A percentile compares a stretch with the other conserved stretches of the same genome.
Conservation (phyloP, 2,329 filamentous ascomycete genomes). For the Fusarium pininemorale region DNA sequence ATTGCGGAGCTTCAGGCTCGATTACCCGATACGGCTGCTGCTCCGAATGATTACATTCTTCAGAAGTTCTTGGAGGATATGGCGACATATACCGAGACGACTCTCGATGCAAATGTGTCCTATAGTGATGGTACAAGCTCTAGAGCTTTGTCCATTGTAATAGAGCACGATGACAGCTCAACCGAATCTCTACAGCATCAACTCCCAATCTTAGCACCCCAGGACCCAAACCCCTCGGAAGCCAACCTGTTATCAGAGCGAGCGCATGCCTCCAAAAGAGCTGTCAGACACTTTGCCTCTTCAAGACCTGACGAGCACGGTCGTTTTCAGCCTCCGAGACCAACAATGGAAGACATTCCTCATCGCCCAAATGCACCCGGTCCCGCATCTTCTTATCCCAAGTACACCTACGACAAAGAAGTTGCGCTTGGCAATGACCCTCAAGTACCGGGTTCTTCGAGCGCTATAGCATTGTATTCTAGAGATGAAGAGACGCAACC, state of each 20-base stretch:
- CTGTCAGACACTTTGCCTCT: no score
- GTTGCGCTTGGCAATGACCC: background rate
- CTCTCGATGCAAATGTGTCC: background rate
- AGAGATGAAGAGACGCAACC: background rate
- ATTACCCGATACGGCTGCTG: background rate
- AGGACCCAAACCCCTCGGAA: no score
- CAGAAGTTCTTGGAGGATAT: slow-evolving; percentile 19
- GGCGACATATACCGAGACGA: slow-evolving; percentile 8
- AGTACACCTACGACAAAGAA: background rate
- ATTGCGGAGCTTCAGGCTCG: slow-evolving; percentile 4
- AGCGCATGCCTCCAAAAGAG: no score
- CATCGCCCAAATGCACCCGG: no score
- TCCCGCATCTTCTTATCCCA: background rate
- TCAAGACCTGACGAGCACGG: no score
- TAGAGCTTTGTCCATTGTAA: background rate
- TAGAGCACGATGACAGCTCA: accelerated
- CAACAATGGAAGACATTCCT: background rate
- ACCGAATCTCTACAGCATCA: accelerated
- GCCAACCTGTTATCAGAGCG: no score
- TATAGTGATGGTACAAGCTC: background rate
- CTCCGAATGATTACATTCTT: background rate
- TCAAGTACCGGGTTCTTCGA: background rate
- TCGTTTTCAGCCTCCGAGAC: no score
- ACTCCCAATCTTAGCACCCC: accelerated
- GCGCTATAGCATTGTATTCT: background rate